Percentiles rank a stretch among this genome's conserved stretches.
Evolutionary conservation across 169 alveolate genomes (phyloP).

Genomic region (Neospora caninum): DNA sequence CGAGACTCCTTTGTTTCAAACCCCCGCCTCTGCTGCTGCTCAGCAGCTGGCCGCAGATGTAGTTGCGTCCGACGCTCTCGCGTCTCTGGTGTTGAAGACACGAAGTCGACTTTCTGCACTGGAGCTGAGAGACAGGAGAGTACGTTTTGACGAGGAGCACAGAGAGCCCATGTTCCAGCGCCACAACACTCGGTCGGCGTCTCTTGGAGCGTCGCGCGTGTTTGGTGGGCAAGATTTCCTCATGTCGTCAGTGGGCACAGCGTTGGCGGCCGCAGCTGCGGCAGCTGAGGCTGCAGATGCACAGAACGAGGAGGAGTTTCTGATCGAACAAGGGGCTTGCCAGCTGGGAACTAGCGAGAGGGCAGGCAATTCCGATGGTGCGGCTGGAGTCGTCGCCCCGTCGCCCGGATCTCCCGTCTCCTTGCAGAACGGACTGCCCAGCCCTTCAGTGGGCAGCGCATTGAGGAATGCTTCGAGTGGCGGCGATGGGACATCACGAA

Average conservation of each 20-base stretch:
- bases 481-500: neutral
- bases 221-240: neutral
- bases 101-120: neutral
- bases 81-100: neutral
- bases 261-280: neutral
- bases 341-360: neutral
- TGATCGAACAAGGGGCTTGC: neutral
- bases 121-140: conserved; percentile 3
- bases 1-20: neutral
- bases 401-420: neutral
- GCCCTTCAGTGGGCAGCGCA: neutral
- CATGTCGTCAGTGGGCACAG: neutral
- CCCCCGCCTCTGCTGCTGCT: neutral
- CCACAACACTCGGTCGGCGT: neutral
- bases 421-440: neutral
- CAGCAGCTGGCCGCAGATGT: neutral
- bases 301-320: neutral
- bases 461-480: neutral
- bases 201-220: neutral
- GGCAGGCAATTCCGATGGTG: neutral
- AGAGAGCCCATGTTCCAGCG: neutral
- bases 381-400: neutral
- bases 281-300: neutral
- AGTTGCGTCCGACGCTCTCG: neutral
- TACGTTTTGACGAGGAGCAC: neutral